These are phyloP conservation scores for Kickxella alabastrina DNA, from an alignment of 192 early-diverging fungal species.

Conservation along the genomic window DNA sequence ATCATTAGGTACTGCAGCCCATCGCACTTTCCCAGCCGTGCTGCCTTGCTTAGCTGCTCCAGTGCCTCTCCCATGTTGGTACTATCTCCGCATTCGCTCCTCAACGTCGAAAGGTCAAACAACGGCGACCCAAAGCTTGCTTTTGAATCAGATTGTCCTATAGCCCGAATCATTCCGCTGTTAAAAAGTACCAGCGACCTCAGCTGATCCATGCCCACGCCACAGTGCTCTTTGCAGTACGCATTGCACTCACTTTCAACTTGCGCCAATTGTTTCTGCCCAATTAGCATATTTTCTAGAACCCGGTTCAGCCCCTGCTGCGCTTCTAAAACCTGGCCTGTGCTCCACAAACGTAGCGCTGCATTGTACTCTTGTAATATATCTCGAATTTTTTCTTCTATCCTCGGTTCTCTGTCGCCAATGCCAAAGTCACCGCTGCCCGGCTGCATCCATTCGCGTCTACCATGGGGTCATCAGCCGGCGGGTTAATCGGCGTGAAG, in stretches of 20 bases:
- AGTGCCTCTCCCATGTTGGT: conserved; percentile 5
- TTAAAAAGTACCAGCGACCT: conserved; percentile 25
- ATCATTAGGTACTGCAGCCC: conserved; percentile 14
- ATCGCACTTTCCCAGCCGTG: conserved; percentile 10
- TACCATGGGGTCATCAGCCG: neutral
- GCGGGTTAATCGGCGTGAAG: conserved; percentile 6
- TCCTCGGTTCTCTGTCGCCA: neutral
- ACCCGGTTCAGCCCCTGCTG: conserved; percentile 7
- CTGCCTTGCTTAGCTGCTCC: conserved; percentile 11
- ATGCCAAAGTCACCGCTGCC: neutral
- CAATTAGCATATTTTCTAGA: conserved; percentile 7
- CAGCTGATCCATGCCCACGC: conserved; percentile 23
- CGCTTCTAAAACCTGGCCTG: conserved; percentile 14
- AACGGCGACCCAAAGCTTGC: neutral
- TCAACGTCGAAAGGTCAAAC: neutral
- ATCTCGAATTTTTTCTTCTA: conserved; percentile 30
- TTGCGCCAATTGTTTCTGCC: conserved; percentile 7
- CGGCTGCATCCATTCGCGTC: too few relatives aligned
- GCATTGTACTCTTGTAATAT: conserved; percentile 24
- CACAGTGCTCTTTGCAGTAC: conserved; percentile 37
- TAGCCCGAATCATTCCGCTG: conserved; percentile 9
- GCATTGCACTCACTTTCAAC: conserved; percentile 39
- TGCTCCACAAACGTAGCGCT: conserved; percentile 23
- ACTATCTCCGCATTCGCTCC: neutral
- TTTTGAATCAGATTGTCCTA: neutral